phyloP scores from a whole-genome alignment of 805 yeast species.

The Candida cerambycidarum region DNA sequence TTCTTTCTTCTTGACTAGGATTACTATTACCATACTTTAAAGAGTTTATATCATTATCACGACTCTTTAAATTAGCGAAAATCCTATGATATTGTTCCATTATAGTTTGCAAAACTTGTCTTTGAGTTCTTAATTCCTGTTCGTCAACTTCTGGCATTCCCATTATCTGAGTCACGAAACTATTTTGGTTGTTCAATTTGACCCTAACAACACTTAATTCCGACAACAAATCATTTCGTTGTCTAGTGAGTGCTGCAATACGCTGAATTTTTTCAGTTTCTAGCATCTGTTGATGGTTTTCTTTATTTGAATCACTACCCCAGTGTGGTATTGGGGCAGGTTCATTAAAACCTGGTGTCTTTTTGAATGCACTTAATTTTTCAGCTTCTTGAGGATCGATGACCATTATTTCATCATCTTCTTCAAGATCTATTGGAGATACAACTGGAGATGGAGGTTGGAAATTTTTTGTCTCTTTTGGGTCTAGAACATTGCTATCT shows the following conservation, averaged over 20 bases:
- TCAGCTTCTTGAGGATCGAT: slow-evolving; percentile 31
- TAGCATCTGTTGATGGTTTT: not conserved
- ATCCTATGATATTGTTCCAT: not conserved
- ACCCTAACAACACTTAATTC: not conserved
- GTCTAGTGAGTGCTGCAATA: not conserved
- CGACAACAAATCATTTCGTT: not conserved
- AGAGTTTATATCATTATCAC: not conserved
- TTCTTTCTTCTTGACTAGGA: slow-evolving; percentile 6
- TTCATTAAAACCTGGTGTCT: slow-evolving; percentile 15
- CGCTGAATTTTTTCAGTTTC: not conserved
- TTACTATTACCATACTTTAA: slow-evolving; percentile 4
- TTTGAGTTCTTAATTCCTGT: not conserved
- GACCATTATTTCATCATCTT: slow-evolving; percentile 28
- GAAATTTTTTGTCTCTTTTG: not conserved
- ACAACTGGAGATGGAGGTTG: not conserved
- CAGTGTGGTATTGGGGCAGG: slow-evolving; percentile 32
- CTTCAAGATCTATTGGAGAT: not conserved
- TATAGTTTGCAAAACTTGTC: not conserved
- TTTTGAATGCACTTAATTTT: slow-evolving; percentile 23
- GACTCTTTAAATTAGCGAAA: not conserved
- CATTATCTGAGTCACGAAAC: not conserved
- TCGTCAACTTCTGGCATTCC: not conserved
- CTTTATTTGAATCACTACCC: slow-evolving; percentile 2
- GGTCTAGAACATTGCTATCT: too few species aligned
- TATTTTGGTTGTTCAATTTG: not conserved